Base-by-base conservation (phyloP, 805 yeast species). In the Wickerhamiella slavikovae region DNA sequence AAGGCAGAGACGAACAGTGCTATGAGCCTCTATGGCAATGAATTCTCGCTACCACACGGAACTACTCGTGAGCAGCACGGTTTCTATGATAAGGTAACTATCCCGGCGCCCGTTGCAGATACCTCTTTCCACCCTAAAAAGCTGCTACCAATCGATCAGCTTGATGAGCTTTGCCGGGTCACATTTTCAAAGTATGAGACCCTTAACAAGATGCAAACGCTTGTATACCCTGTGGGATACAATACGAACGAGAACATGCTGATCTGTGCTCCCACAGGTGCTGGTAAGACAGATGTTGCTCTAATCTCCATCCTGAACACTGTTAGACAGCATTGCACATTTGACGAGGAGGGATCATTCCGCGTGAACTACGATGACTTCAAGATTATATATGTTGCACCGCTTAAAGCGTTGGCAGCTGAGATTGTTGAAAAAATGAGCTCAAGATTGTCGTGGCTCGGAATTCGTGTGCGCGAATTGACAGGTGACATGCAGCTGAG, bases 261-360 rank as follows among this genome's bases (percentile, higher is more conserved):
- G 29, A 80, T 83, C 4, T 83, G 95, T 67, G 94, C 95, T 0
- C 95, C 95, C 1, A 83, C 95, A 0, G 95, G 95, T 62, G 93
- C 95, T 4, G 95, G 95, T 65, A 83, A 83, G 47, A 83, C 95
- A 0, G 94, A 83, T 50, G 85, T 83, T 17, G 95, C 95, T 0
- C 52, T 83, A 34, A 55, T 83, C 22, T 60, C 94, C 0, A 70
- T 83, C 37, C 55, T 83, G 30, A 85, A 76, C 43, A 67, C 89
- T 0, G 71, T 85, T 10, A 66, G 70, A 21, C 91, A 78, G 45
- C 73, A 64, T 47, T 37, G 46, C 27, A 35, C 31, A 10, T 29
- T 40, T 16, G 62, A 71, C 0, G 62, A 62, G 2, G 64, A 55
- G 4, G 69, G 61, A 15, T 42, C 67, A 10, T 38, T 38, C 20